A percentile compares a stretch with the other conserved stretches of the same genome.
phyloP scores from a whole-genome alignment of 306 rosid genomes.

The Fragaria ananassa region DNA sequence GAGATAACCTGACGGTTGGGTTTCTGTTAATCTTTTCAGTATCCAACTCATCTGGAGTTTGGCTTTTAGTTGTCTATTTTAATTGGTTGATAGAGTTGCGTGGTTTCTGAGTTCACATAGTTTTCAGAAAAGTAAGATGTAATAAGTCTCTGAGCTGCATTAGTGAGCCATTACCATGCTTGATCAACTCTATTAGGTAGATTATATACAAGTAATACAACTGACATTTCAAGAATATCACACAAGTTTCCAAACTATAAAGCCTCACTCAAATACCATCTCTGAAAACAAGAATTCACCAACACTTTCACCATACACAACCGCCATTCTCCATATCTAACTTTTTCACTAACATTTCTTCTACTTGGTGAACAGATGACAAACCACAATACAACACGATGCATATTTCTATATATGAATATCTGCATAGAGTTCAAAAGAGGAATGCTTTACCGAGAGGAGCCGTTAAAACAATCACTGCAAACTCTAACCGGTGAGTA shows the following conservation, averaged over 20 bases:
- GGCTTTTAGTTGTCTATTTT: background rate
- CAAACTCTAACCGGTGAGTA: conserved; percentile 80
- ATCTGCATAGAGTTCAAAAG: background rate
- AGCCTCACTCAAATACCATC: background rate
- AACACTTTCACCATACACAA: background rate
- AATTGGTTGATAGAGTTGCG: background rate
- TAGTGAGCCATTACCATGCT: background rate
- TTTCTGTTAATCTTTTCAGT: background rate
- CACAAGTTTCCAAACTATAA: background rate
- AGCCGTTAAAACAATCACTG: conserved; percentile 72
- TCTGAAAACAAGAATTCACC: background rate
- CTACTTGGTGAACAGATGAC: background rate
- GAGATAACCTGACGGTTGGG: background rate
- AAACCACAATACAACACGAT: background rate
- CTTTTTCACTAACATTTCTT: background rate
- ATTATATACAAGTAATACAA: background rate
- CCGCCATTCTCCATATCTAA: background rate
- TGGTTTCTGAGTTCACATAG: background rate
- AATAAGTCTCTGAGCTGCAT: background rate
- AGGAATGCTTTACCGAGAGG: conserved; percentile 48
- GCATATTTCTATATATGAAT: background rate
- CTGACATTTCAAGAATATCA: background rate
- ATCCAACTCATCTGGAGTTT: background rate
- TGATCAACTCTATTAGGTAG: background rate
- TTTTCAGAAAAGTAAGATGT: background rate